Percentiles rank a stretch among this genome's conserved stretches.
These are phyloP conservation scores for Teratosphaeria pseudoeucalypti DNA, from an alignment of 2,329 filamentous ascomycete genomes.

Conservation along the genomic window DNA sequence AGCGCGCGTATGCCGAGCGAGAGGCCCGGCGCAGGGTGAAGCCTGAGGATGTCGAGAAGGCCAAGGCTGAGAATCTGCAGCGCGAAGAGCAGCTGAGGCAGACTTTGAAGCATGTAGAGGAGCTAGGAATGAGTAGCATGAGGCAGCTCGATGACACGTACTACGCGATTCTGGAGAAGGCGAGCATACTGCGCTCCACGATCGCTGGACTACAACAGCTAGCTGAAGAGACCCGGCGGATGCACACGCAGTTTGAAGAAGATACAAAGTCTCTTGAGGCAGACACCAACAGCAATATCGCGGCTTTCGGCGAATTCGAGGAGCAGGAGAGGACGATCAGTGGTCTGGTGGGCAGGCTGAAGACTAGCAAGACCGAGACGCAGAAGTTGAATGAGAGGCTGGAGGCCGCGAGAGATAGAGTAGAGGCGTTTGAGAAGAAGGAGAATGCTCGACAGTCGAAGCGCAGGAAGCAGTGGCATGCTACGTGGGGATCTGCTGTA, in stretches of 20 bases:
- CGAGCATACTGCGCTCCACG: slow-evolving; percentile 53
- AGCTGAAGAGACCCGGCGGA: slow-evolving; percentile 46
- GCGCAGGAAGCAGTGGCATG: slow-evolving; percentile 28
- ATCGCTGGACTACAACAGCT: slow-evolving; percentile 57
- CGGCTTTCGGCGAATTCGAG: slow-evolving; percentile 51
- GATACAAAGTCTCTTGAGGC: slow-evolving; percentile 50
- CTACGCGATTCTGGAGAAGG: slow-evolving; percentile 60
- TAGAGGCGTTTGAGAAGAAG: slow-evolving; percentile 57
- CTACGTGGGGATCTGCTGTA: slow-evolving; percentile 16
- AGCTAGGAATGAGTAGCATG: slow-evolving; percentile 51
- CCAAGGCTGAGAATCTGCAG: slow-evolving; percentile 28
- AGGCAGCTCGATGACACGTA: slow-evolving; percentile 63
- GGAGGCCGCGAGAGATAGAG: slow-evolving; percentile 50
- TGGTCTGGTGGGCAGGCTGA: slow-evolving; percentile 51
- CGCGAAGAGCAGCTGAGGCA: slow-evolving; percentile 30
- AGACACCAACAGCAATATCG: slow-evolving; percentile 52
- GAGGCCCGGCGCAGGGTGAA: slow-evolving; percentile 19
- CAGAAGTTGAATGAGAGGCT: slow-evolving; percentile 52
- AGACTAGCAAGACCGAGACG: slow-evolving; percentile 49
- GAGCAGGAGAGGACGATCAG: slow-evolving; percentile 55
- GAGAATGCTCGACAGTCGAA: slow-evolving; percentile 60
- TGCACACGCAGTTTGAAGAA: slow-evolving; percentile 39
- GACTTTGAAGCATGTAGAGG: slow-evolving; percentile 36
- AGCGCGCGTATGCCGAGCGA: slow-evolving; percentile 9
- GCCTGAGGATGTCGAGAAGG: slow-evolving; percentile 30